phyloP scores from a whole-genome alignment of 1,284 basidiomycete species.

The Cerioporus squamosus region DNA sequence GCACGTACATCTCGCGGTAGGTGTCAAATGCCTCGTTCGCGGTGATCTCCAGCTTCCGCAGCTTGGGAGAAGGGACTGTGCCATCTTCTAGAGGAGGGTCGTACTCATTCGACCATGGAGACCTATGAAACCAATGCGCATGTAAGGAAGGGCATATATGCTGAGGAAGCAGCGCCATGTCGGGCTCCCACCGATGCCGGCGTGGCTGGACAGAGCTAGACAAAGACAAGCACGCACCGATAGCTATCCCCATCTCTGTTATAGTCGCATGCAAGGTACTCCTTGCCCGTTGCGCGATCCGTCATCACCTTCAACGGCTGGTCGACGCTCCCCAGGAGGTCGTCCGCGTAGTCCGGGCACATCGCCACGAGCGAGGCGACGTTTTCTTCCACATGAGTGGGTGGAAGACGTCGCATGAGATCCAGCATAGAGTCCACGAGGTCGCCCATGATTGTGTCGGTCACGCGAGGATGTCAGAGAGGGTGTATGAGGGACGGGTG shows the following conservation, averaged over 20 bases:
- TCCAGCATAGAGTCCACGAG: conserved; percentile 91
- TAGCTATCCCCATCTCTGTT: conserved; percentile 97
- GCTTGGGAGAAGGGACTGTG: conserved; percentile 80
- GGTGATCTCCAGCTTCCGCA: conserved; percentile 90
- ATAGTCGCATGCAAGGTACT: conserved; percentile 97
- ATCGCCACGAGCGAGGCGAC: conserved; percentile 82
- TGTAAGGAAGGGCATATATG: conserved; percentile 1
- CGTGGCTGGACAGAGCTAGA: not conserved
- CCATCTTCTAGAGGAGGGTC: conserved; percentile 88
- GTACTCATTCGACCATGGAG: conserved; percentile 97
- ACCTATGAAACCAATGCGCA: conserved; percentile 52
- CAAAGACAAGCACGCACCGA: conserved; percentile 55
- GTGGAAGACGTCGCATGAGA: conserved; percentile 93
- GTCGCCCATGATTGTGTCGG: conserved; percentile 59
- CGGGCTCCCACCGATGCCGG: not conserved
- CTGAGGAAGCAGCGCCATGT: too few relatives aligned
- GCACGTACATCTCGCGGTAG: conserved; percentile 90
- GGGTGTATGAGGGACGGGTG: too few relatives aligned
- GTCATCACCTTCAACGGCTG: conserved; percentile 87
- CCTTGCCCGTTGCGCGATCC: conserved; percentile 81
- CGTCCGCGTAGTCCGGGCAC: conserved; percentile 93
- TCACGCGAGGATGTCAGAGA: not conserved
- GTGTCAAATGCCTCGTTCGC: conserved; percentile 98
- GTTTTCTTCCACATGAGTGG: conserved; percentile 90
- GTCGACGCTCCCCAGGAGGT: conserved; percentile 94